These are phyloP conservation scores for Klebsormidium nitens DNA, from an alignment of 139 green algal genomes.

Conservation along the genomic window DNA sequence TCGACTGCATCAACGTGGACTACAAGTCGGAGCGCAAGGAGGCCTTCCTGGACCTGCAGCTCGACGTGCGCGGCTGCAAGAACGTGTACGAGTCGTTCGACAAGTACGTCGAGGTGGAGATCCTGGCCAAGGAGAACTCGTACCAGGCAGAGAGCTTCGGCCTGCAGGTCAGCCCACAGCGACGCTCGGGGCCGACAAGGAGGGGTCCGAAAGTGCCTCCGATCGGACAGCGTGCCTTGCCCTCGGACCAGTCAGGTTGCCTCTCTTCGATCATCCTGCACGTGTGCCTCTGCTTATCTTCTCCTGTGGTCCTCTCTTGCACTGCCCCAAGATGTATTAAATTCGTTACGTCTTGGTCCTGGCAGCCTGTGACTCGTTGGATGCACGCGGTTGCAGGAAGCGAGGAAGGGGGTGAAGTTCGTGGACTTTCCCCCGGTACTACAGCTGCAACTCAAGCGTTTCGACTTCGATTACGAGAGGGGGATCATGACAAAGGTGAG, in stretches of 20 bases:
- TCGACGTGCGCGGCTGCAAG: slow-evolving; percentile 92
- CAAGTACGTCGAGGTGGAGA: slow-evolving; percentile 71
- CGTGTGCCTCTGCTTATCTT: neutral
- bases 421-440: slow-evolving; percentile 86
- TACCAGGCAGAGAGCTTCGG: slow-evolving; percentile 89
- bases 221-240: too few relatives aligned
- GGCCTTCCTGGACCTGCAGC: slow-evolving; percentile 69
- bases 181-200: too few relatives aligned
- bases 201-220: too few relatives aligned
- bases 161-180: slow-evolving; percentile 73
- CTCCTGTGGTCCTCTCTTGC: neutral
- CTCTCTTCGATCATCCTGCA: too few relatives aligned
- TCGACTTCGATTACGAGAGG: slow-evolving; percentile 91
- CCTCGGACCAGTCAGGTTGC: too few relatives aligned
- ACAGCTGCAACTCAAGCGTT: slow-evolving; percentile 95
- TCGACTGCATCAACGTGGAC: slow-evolving; percentile 91
- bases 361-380: too few relatives aligned
- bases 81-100: slow-evolving; percentile 49
- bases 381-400: slow-evolving; percentile 74
- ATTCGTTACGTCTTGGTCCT: too few relatives aligned
- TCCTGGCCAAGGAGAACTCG: slow-evolving; percentile 83
- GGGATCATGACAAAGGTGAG: slow-evolving; percentile 62
- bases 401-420: slow-evolving; percentile 85
- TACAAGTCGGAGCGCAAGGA: slow-evolving; percentile 82
- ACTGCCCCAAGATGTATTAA: neutral